These are phyloP conservation scores for Tremella fuciformis DNA, from an alignment of 768 basidiomycete genomes.

Conservation along the genomic window DNA sequence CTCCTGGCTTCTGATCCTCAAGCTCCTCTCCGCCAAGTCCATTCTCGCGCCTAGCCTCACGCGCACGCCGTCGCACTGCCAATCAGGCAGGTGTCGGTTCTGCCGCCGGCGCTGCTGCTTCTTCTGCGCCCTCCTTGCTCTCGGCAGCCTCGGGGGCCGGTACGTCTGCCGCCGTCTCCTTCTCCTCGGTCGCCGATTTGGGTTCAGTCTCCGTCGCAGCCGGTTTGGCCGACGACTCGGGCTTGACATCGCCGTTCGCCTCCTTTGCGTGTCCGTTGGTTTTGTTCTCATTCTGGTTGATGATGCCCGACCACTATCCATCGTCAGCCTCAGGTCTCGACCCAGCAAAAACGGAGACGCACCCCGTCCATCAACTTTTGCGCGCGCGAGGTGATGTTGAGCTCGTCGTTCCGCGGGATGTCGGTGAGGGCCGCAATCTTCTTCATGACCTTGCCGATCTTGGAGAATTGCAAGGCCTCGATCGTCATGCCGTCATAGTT, in stretches of 20 bases:
- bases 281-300: conserved; percentile 19
- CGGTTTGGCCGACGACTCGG: not conserved
- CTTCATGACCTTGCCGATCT: conserved; percentile 65
- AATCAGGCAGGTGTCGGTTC: not conserved
- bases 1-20: conserved; percentile 1
- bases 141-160: not conserved
- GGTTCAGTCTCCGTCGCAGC: not conserved
- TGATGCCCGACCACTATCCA: conserved; percentile 35
- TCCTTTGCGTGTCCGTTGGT: conserved; percentile 2
- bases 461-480: conserved; percentile 72
- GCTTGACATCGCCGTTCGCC: conserved; percentile 8
- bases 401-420: conserved; percentile 66
- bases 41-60: too few species aligned
- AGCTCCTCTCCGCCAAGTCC: too few species aligned
- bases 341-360: conserved; percentile 4
- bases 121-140: not conserved
- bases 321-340: not conserved
- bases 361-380: conserved; percentile 64
- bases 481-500: conserved; percentile 72
- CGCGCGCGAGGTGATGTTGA: conserved; percentile 70
- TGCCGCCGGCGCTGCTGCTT: not conserved
- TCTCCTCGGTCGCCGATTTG: conserved; percentile 6
- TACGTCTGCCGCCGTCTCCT: conserved; percentile 4
- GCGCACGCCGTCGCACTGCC: too few species aligned
- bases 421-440: conserved; percentile 65